Conservation (phyloP, 768 basidiomycete genomes). For the Paxillus ammoniavirescens region DNA sequence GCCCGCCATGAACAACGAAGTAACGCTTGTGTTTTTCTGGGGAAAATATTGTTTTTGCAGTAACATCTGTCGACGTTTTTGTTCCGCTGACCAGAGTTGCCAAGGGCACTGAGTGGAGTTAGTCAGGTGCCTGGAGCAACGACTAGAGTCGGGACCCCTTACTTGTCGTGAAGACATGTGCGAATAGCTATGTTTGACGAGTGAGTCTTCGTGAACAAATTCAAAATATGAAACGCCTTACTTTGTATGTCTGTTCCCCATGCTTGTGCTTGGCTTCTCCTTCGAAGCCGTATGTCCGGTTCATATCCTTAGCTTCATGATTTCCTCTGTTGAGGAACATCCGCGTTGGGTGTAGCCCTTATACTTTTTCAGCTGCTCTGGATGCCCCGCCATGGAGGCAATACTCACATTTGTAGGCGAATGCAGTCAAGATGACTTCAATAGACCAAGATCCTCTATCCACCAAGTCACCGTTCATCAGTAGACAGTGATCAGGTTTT, state of each 20-base stretch:
- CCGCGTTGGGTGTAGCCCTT: slow-evolving; percentile 87
- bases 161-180: slow-evolving; percentile 91
- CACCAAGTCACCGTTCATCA: slow-evolving; percentile 96
- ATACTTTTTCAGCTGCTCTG: slow-evolving; percentile 10
- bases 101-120: slow-evolving; percentile 67
- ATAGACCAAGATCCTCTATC: slow-evolving; percentile 96
- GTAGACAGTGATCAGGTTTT: slow-evolving; percentile 74
- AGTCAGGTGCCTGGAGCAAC: slow-evolving; percentile 4
- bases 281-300: slow-evolving; percentile 89
- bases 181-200: slow-evolving; percentile 63
- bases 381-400: not conserved
- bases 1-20: slow-evolving; percentile 94
- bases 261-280: slow-evolving; percentile 97
- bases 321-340: slow-evolving; percentile 97
- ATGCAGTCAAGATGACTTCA: slow-evolving; percentile 88
- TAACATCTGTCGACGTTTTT: slow-evolving; percentile 43
- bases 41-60: slow-evolving; percentile 65
- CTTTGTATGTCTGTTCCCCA: slow-evolving; percentile 93
- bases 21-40: slow-evolving; percentile 82
- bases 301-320: slow-evolving; percentile 98
- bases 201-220: slow-evolving; percentile 5
- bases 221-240: slow-evolving; percentile 20
- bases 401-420: slow-evolving; percentile 88
- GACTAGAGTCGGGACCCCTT: slow-evolving; percentile 24
- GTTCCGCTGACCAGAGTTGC: slow-evolving; percentile 83